These are phyloP conservation scores for Phytophthora cajani DNA, from an alignment of 352 stramenopile species.

Conservation along the genomic window DNA sequence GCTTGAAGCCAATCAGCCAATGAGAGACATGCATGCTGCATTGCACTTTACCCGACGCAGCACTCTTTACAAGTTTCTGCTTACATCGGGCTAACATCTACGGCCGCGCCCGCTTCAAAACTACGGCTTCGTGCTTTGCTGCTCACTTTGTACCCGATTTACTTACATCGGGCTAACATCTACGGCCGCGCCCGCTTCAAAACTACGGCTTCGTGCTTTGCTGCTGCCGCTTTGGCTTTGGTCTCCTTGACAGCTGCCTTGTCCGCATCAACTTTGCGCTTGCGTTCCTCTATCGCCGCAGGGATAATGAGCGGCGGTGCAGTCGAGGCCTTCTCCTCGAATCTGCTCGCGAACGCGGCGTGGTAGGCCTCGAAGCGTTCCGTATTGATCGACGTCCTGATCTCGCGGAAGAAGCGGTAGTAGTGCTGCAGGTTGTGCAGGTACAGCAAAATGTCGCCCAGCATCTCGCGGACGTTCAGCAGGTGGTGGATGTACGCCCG, in stretches of 20 bases:
- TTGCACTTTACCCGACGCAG: background rate
- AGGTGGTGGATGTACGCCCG: conserved; percentile 94
- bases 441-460: conserved; percentile 92
- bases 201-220: conserved; percentile 32
- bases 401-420: conserved; percentile 70
- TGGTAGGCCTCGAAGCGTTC: conserved; percentile 54
- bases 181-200: conserved; percentile 20
- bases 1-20: background rate
- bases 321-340: conserved; percentile 52
- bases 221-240: conserved; percentile 34
- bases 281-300: conserved; percentile 60
- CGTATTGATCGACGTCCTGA: conserved; percentile 55
- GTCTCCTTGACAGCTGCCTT: conserved; percentile 36
- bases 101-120: conserved; percentile 19
- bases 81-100: too few relatives aligned
- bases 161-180: too few relatives aligned
- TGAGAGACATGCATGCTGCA: background rate
- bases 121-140: conserved; percentile 30
- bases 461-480: conserved; percentile 92
- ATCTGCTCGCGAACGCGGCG: conserved; percentile 49
- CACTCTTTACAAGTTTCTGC: background rate
- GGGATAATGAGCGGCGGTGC: conserved; percentile 56
- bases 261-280: conserved; percentile 58
- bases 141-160: background rate
- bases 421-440: conserved; percentile 87